Conservation (phyloP, 2,329 filamentous ascomycete genomes). For the Curvularia sp. region DNA sequence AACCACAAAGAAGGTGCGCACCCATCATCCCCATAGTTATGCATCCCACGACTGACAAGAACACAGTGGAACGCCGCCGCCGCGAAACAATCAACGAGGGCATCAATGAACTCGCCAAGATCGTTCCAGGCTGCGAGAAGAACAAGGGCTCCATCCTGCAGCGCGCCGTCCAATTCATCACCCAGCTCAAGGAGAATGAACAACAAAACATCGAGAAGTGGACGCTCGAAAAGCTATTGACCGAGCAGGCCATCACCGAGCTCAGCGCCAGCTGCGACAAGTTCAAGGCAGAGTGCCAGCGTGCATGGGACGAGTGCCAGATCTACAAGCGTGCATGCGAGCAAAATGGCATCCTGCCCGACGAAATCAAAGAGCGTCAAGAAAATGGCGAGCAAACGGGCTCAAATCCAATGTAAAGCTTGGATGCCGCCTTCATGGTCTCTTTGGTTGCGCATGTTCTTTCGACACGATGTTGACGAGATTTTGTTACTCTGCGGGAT, state of each 20-base stretch:
- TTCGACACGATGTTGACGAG: constrained; percentile 13
- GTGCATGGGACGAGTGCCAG: constrained; percentile 78
- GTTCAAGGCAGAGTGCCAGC: constrained; percentile 79
- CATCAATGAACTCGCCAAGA: constrained; percentile 97
- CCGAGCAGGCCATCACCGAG: constrained; percentile 87
- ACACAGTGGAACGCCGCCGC: constrained; percentile 86
- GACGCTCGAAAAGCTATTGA: constrained; percentile 88
- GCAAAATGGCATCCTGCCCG: constrained; percentile 49
- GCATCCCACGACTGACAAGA: constrained; percentile 13
- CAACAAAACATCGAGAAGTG: constrained; percentile 93
- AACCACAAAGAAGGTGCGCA: constrained; percentile 95
- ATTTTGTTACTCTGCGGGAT: constrained; percentile 14
- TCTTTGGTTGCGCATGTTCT: constrained; percentile 1
- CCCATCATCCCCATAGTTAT: background rate
- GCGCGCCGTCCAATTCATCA: constrained; percentile 92
- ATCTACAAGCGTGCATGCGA: constrained; percentile 70
- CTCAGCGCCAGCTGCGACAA: constrained; percentile 87
- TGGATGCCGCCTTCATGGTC: background rate
- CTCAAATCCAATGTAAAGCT: constrained; percentile 33
- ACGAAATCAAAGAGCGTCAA: constrained; percentile 51
- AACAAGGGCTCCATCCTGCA: constrained; percentile 98
- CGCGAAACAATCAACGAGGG: constrained; percentile 99
- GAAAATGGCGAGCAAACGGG: constrained; percentile 49
- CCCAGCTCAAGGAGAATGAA: constrained; percentile 92
- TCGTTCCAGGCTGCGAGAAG: constrained; percentile 97